A percentile compares a stretch with the other conserved stretches of the same genome.
phyloP scores from a whole-genome alignment of 768 basidiomycete species.

The Tricholoma matsutake region DNA sequence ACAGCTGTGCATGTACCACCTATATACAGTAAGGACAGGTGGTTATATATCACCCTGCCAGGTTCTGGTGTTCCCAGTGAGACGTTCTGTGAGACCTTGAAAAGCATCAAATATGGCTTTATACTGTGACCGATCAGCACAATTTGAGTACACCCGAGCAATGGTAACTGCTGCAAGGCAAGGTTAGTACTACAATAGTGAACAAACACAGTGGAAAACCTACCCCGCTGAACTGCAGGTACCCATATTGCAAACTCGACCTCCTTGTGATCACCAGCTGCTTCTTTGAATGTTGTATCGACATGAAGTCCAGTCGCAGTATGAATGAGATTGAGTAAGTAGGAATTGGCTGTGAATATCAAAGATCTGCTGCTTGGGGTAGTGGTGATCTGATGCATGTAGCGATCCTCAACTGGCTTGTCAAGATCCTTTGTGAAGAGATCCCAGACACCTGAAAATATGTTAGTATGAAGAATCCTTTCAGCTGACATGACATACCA shows the following conservation, averaged over 20 bases:
- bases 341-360: conserved; percentile 19
- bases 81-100: conserved; percentile 9
- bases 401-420: conserved; percentile 23
- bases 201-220: not conserved
- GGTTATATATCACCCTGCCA: too few relatives aligned
- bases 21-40: too few relatives aligned
- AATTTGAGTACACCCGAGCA: conserved; percentile 13
- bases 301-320: conserved; percentile 8
- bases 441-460: conserved; percentile 9
- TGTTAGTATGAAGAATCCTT: conserved; percentile 1
- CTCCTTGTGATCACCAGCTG: conserved; percentile 12
- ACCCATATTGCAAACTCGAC: conserved; percentile 16
- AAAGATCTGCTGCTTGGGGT: conserved; percentile 12
- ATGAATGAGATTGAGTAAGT: conserved; percentile 15
- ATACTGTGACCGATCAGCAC: conserved; percentile 12
- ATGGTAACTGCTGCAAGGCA: conserved; percentile 13
- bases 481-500: not conserved
- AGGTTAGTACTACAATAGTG: not conserved
- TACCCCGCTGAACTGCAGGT: conserved; percentile 12
- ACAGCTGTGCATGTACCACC: too few relatives aligned
- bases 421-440: conserved; percentile 20
- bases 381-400: conserved; percentile 12
- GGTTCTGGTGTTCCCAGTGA: too few relatives aligned
- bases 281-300: conserved; percentile 16
- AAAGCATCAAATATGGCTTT: conserved; percentile 18